Evolutionary conservation across 2,329 filamentous ascomycete species (phyloP).

Genomic region (Trichoderma polysporum): DNA sequence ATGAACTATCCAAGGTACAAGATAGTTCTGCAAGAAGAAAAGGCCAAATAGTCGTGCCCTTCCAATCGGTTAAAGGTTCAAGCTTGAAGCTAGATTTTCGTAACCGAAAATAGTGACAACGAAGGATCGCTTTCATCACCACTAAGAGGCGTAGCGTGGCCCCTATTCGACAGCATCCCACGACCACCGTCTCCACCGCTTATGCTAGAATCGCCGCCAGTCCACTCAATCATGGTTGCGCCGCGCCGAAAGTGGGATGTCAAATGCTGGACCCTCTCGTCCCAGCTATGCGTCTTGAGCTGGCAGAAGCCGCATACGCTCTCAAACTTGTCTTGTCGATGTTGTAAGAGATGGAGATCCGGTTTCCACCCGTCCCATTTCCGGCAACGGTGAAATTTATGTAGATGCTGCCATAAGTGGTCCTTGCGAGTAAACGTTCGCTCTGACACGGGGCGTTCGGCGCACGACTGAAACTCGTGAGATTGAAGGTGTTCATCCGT

Average conservation of each 20-base stretch:
- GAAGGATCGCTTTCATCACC: conserved; percentile 9
- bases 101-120: background rate
- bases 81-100: background rate
- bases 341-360: conserved; percentile 36
- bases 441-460: conserved; percentile 45
- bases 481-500: conserved; percentile 38
- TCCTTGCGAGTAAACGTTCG: conserved; percentile 45
- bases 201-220: conserved; percentile 42
- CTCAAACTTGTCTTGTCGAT: conserved; percentile 27
- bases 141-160: background rate
- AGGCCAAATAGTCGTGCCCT: background rate
- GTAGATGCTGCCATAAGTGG: conserved; percentile 43
- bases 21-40: background rate
- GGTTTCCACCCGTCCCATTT: conserved; percentile 50
- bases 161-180: background rate
- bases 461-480: conserved; percentile 49
- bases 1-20: background rate
- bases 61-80: background rate
- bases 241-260: conserved; percentile 44
- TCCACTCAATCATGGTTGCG: conserved; percentile 45
- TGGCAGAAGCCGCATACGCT: conserved; percentile 42
- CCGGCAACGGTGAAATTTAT: conserved; percentile 47
- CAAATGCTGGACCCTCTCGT: conserved; percentile 39
- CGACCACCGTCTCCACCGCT: conserved; percentile 26
- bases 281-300: conserved; percentile 38